phyloP scores from a whole-genome alignment of 345 rosid genomes.

The Raphanus raphanistrum region DNA sequence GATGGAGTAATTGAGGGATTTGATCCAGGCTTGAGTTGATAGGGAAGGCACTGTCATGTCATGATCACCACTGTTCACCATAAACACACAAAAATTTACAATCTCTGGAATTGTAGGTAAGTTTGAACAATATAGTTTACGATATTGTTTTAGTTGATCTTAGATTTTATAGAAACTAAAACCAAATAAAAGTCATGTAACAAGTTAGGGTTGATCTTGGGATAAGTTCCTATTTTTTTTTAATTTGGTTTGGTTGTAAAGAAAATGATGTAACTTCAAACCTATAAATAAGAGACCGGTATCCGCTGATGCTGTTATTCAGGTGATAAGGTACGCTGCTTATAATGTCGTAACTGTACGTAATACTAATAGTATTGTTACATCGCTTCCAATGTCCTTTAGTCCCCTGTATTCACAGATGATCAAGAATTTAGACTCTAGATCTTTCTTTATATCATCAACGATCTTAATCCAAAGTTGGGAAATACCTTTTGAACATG shows the following conservation, averaged over 20 bases:
- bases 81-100: not conserved
- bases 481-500: constrained; percentile 12
- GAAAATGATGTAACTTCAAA: not conserved
- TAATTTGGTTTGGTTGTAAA: no score
- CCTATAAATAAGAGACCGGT: not conserved
- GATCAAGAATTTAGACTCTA: not conserved
- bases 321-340: not conserved
- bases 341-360: constrained; percentile 1
- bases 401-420: constrained; percentile 17
- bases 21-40: constrained; percentile 59
- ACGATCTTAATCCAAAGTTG: not conserved
- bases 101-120: not conserved
- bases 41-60: constrained; percentile 44
- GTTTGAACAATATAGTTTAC: no score
- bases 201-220: not conserved
- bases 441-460: not conserved
- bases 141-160: no score
- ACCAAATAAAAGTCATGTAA: no score
- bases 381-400: constrained; percentile 13
- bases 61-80: constrained; percentile 53
- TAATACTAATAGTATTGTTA: not conserved
- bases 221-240: not conserved
- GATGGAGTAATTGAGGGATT: constrained; percentile 48
- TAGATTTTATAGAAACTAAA: no score
- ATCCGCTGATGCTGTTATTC: constrained; percentile 13